Evolutionary conservation across 2,329 filamentous ascomycete species (phyloP).

Genomic region (Penicillium sp.): DNA sequence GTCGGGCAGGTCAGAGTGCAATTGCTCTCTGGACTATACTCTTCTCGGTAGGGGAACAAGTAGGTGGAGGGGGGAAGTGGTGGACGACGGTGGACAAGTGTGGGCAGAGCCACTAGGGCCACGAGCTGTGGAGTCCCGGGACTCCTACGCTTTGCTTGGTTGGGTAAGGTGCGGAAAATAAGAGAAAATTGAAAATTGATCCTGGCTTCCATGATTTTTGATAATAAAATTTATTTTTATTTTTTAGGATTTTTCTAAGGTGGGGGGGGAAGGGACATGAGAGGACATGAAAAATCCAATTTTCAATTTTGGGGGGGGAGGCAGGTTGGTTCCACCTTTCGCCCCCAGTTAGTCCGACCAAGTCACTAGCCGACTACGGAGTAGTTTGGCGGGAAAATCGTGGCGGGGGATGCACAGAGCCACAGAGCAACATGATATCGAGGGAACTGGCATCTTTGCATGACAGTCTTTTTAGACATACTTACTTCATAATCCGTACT

Average conservation of each 20-base stretch:
- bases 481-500: too few relatives aligned
- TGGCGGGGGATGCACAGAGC: constrained; percentile 32
- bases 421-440: constrained; percentile 23
- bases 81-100: not conserved
- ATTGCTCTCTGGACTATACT: constrained; percentile 17
- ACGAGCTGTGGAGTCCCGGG: constrained; percentile 26
- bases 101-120: constrained; percentile 17
- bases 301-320: constrained; percentile 2
- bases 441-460: constrained; percentile 10
- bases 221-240: not conserved
- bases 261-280: not conserved
- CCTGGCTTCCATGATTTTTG: constrained; percentile 1
- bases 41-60: not conserved
- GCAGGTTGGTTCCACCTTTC: constrained; percentile 12
- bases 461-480: too few relatives aligned
- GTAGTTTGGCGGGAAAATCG: constrained; percentile 29
- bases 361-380: constrained; percentile 21
- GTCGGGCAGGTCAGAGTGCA: constrained; percentile 28
- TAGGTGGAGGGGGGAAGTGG: not conserved
- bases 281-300: constrained; percentile 10
- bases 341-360: constrained; percentile 16
- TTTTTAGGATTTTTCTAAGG: not conserved
- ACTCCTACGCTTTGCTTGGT: constrained; percentile 15
- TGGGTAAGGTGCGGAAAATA: constrained; percentile 2
- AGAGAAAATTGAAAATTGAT: not conserved